Evolutionary conservation across 768 basidiomycete species (phyloP), one percentile per base, ranked within the genome.

Genomic region (Clitopilus passeckerianus): DNA sequence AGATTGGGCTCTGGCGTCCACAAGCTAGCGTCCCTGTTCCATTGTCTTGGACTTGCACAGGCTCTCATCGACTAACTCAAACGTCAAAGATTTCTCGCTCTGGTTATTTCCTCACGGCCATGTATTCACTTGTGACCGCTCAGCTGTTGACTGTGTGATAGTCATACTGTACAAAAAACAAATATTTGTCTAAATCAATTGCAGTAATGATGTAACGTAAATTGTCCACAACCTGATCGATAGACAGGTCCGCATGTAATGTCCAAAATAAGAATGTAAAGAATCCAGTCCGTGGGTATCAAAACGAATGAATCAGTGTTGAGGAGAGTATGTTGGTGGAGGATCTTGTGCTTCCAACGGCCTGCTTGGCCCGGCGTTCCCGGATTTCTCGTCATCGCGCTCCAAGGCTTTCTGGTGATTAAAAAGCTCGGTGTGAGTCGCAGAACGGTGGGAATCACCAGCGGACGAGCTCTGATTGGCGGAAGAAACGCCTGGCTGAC

Each of bases 251-350:
- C 37, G 37, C 37, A 15, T 15, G 14, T 41, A 41, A 41, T 41
- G 37, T 41, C 37, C 37, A 41, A 41, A 41, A 41, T 15, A 41
- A 15, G 37, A 7, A 30, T 41, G 14, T n/a, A n/a, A 41, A 41
- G 37, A 41, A 12, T 41, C n/a, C 37, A 41, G 27, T 30, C 27
- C 27, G 37, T 41, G 5, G 34, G 34, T 59, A 24, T 27, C 44
- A 20, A 44, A 56, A 24, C 18, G 24, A 23, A 37, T 63, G 46
- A 60, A 54, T 56, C 50, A 57, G 59, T 54, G 57, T 58, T 63
- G 43, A 61, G 43, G 66, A 62, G 22, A 66, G 66, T 53, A 65
- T 63, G 9, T 43, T 43, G 24, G 58, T 15, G 16, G 60, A 59
- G 30, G 46, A 53, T 50, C 44, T 58, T 53, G 44, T 53, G 34